phyloP scores from a whole-genome alignment of 2,329 filamentous ascomycete species.

The Gnomoniopsis sp. region DNA sequence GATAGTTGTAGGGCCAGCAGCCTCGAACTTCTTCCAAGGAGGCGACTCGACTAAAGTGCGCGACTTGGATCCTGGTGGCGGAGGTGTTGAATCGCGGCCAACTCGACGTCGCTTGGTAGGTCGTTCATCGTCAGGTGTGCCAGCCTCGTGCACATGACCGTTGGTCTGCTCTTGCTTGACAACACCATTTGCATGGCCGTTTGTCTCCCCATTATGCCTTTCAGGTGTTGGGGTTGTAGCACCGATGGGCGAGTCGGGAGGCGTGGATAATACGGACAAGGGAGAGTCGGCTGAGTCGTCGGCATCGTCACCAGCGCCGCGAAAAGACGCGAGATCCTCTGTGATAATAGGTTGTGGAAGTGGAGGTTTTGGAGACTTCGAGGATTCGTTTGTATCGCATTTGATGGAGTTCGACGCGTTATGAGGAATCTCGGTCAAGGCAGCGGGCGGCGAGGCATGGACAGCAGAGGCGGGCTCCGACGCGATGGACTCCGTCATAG shows the following conservation, averaged over 20 bases:
- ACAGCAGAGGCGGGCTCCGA: conserved; percentile 9
- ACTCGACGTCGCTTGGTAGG: conserved; percentile 66
- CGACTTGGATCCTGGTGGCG: conserved; percentile 30
- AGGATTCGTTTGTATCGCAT: background rate
- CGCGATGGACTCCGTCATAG: conserved; percentile 53
- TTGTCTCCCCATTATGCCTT: conserved; percentile 17
- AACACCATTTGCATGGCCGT: conserved; percentile 26
- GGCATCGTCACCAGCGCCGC: conserved; percentile 1
- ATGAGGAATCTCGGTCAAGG: conserved; percentile 1
- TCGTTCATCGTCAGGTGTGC: conserved; percentile 39
- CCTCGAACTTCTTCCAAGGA: conserved; percentile 85
- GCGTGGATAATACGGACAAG: conserved; percentile 13
- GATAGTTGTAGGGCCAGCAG: conserved; percentile 85
- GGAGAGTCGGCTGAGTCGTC: conserved; percentile 12
- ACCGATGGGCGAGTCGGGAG: conserved; percentile 8
- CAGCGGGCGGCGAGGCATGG: background rate
- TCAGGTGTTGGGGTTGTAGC: background rate
- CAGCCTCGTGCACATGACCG: conserved; percentile 17
- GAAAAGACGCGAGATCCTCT: background rate
- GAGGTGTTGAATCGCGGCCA: conserved; percentile 40
- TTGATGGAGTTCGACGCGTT: background rate
- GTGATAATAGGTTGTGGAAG: conserved; percentile 10
- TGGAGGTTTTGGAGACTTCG: background rate
- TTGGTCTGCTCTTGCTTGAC: conserved; percentile 21
- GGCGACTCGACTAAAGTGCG: conserved; percentile 65